Conservation (phyloP, 352 stramenopile genomes). For the Globisporangium camurandrum region DNA sequence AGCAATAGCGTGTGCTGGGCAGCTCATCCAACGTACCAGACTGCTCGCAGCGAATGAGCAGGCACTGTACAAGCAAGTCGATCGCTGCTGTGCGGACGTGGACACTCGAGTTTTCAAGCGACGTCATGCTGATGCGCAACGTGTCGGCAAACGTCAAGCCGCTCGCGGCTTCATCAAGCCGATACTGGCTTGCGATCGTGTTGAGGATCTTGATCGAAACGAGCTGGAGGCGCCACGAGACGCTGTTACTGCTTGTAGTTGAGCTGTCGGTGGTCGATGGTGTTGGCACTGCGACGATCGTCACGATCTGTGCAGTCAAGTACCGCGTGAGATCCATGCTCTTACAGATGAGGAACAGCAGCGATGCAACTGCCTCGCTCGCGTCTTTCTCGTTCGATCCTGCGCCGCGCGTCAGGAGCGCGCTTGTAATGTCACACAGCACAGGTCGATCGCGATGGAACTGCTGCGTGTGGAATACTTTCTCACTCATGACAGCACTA, state of each 20-base stretch:
- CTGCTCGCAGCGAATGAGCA: slow-evolving; percentile 68
- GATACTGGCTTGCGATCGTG: slow-evolving; percentile 71
- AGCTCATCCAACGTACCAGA: slow-evolving; percentile 63
- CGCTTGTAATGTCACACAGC: slow-evolving; percentile 37
- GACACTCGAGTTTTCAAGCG: slow-evolving; percentile 68
- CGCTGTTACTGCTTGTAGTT: neutral
- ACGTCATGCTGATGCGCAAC: slow-evolving; percentile 52
- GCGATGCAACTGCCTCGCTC: slow-evolving; percentile 59
- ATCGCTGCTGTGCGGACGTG: slow-evolving; percentile 65
- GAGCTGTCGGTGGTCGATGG: neutral
- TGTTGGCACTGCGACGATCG: slow-evolving; percentile 21
- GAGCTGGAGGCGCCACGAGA: slow-evolving; percentile 63
- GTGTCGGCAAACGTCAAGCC: slow-evolving; percentile 48
- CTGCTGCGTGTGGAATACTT: slow-evolving; percentile 46
- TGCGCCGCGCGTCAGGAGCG: slow-evolving; percentile 40
- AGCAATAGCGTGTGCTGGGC: neutral
- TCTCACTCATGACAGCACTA: slow-evolving; percentile 39
- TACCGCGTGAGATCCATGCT: slow-evolving; percentile 58
- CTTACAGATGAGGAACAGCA: slow-evolving; percentile 81
- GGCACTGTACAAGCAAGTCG: slow-evolving; percentile 61
- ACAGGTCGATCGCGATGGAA: slow-evolving; percentile 48
- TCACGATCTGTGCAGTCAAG: slow-evolving; percentile 43
- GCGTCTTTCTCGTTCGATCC: slow-evolving; percentile 75
- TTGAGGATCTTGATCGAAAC: slow-evolving; percentile 76
- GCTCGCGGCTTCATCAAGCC: slow-evolving; percentile 47